Evolutionary conservation across 208 protist species (phyloP), one percentile per base, ranked within the genome.

Genomic region (Trypanosoma avium): DNA sequence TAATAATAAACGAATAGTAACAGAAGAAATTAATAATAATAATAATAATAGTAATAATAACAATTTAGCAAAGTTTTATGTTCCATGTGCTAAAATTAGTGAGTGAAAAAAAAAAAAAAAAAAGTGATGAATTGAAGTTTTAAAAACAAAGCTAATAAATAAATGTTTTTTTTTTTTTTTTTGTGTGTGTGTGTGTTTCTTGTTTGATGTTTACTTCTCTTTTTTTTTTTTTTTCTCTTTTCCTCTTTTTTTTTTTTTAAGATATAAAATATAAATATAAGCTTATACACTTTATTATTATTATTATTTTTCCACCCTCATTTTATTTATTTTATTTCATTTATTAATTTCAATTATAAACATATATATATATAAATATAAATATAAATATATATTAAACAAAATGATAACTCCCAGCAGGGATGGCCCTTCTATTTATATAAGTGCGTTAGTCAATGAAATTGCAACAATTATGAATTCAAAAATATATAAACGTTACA

Each of bases 401-500:
- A 8, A 48, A 52, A 40, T 24, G 35, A 60, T 53, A 35, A 36
- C 54, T 22, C 30, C 27, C 22, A 40, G 30, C 15, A 4, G 43
- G 8, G 49, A 61, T 21, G 5, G 22, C 26, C 24, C 48, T 13
- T 38, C 26, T 35, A 58, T 45, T 2, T 75, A 61, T 30, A 10
- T 64, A 2, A 21, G 26, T 38, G 55, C 55, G 7, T 63, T 85
- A n/a, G 71, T 72, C 19, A 30, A 49, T 27, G 63, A 65, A 29
- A 61, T 81, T 17, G 75, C 61, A 17, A 59, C 78, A 27, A 33
- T 90, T 27, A 90, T 82, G 77, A 56, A 79, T 32, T 40, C 29
- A 17, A 48, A 27, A 19, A 56, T 33, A 29, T 75, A 65, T 38
- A 59, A 48, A 9, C 61, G 58, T 17, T 57, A 79, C 48, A 75